Evolutionary conservation across 2,329 filamentous ascomycete genomes (phyloP).

Genomic region (Sporothrix brunneoviolacea): DNA sequence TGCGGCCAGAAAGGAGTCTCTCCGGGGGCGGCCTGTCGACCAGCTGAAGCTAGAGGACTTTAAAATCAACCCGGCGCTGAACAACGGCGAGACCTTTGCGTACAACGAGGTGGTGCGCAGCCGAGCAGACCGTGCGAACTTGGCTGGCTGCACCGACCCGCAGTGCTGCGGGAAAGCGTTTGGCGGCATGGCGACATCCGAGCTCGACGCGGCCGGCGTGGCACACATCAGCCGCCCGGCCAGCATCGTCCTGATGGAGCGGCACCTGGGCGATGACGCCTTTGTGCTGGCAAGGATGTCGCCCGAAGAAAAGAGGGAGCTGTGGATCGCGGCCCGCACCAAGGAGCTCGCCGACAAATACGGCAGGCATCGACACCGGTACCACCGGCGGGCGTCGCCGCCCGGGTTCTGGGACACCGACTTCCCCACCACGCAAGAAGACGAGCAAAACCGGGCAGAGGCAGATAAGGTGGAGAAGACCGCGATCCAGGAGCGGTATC

Average conservation of each 20-base stretch:
- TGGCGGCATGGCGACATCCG: slow-evolving; percentile 54
- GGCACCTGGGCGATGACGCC: slow-evolving; percentile 51
- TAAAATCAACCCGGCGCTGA: slow-evolving; percentile 68
- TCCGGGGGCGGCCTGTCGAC: slow-evolving; percentile 52
- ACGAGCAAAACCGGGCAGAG: slow-evolving; percentile 56
- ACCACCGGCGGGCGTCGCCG: slow-evolving; percentile 64
- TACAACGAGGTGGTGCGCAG: slow-evolving; percentile 69
- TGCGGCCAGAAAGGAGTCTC: slow-evolving; percentile 16
- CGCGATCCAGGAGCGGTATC: slow-evolving; percentile 64
- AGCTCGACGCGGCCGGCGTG: slow-evolving; percentile 32
- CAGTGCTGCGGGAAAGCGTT: slow-evolving; percentile 73
- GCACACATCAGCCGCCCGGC: slow-evolving; percentile 28
- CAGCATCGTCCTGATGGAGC: slow-evolving; percentile 47
- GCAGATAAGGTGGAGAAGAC: slow-evolving; percentile 57
- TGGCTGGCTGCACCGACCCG: slow-evolving; percentile 67
- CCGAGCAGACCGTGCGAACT: slow-evolving; percentile 59
- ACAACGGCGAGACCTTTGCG: slow-evolving; percentile 65
- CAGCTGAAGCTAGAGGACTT: slow-evolving; percentile 65
- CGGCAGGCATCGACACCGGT: slow-evolving; percentile 71
- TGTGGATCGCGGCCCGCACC: slow-evolving; percentile 70
- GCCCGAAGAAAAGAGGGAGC: slow-evolving; percentile 52
- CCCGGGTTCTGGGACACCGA: slow-evolving; percentile 88
- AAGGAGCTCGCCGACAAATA: slow-evolving; percentile 65
- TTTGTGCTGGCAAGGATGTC: slow-evolving; percentile 54
- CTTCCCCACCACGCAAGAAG: slow-evolving; percentile 83